A percentile compares a stretch with the other conserved stretches of the same genome.
These are phyloP conservation scores for Przewalskia tangutica DNA, from an alignment of 257 asterid species.

Conservation along the genomic window DNA sequence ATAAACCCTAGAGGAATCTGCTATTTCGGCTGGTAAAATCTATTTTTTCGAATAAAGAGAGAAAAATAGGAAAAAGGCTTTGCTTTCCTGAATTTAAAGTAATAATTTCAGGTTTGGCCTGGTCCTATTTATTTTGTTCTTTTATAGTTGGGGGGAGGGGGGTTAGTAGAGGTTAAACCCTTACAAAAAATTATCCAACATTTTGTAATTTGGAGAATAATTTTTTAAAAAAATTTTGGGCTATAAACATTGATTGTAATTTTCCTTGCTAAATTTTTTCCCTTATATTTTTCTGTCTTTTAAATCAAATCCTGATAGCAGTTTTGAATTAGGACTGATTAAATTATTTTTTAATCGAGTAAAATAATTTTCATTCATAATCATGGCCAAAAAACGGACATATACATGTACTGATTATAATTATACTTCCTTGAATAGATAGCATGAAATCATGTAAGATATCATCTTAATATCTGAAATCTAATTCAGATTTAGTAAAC, in stretches of 20 bases:
- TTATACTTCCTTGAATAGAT: background rate
- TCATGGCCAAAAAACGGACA: too few relatives aligned
- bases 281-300: background rate
- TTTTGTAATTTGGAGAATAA: slow-evolving; percentile 2
- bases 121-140: background rate
- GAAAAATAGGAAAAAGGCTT: background rate
- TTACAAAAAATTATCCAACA: slow-evolving; percentile 5
- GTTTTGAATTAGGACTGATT: background rate
- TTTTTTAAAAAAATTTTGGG: background rate
- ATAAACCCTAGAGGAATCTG: background rate
- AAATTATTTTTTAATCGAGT: too few relatives aligned
- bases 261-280: background rate
- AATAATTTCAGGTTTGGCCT: slow-evolving; percentile 13
- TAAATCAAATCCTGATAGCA: background rate
- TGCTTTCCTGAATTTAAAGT: background rate
- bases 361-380: too few relatives aligned
- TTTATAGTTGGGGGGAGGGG: slow-evolving; percentile 4
- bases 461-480: background rate
- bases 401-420: background rate
- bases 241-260: slow-evolving; percentile 10
- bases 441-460: background rate
- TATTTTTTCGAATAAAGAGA: background rate
- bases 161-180: slow-evolving; percentile 20
- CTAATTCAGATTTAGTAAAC: background rate
- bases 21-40: background rate